These are phyloP conservation scores for Suillus bovinus DNA, from an alignment of 768 basidiomycete genomes.

Conservation along the genomic window DNA sequence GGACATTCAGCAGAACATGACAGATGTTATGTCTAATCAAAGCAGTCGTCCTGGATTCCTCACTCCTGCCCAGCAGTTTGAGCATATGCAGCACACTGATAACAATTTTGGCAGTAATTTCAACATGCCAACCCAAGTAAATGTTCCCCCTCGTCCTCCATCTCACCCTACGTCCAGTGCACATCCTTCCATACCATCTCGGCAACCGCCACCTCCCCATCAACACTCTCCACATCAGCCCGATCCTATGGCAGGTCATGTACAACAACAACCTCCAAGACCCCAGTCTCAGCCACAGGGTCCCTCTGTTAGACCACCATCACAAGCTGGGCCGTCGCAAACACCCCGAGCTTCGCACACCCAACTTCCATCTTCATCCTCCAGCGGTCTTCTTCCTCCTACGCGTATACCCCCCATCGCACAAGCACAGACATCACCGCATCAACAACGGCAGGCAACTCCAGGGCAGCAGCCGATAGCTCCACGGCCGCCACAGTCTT, in stretches of 20 bases:
- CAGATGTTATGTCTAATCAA: conserved; percentile 40
- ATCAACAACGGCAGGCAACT: conserved; percentile 33
- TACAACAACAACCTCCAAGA: conserved; percentile 42
- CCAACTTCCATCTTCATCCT: conserved; percentile 34
- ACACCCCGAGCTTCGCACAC: conserved; percentile 46
- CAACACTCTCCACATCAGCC: conserved; percentile 49
- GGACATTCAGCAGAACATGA: conserved; percentile 47
- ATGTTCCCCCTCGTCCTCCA: conserved; percentile 43
- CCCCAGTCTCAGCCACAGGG: conserved; percentile 64
- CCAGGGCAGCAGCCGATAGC: conserved; percentile 38
- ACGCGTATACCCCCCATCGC: conserved; percentile 38
- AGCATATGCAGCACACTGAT: conserved; percentile 50
- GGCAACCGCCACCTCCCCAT: conserved; percentile 36
- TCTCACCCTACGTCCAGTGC: conserved; percentile 38
- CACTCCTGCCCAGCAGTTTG: conserved; percentile 66
- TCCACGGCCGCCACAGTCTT: conserved; percentile 36
- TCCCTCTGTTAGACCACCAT: conserved; percentile 49
- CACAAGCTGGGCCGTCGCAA: conserved; percentile 46
- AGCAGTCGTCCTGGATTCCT: conserved; percentile 36
- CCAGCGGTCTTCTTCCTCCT: conserved; percentile 21
- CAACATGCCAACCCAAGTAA: conserved; percentile 37
- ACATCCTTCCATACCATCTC: conserved; percentile 32
- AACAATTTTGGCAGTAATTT: conserved; percentile 33
- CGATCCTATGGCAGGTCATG: conserved; percentile 45
- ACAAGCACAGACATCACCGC: conserved; percentile 37